Conservation (phyloP, 176 grass and related monocot species). For the Areca catechu region DNA sequence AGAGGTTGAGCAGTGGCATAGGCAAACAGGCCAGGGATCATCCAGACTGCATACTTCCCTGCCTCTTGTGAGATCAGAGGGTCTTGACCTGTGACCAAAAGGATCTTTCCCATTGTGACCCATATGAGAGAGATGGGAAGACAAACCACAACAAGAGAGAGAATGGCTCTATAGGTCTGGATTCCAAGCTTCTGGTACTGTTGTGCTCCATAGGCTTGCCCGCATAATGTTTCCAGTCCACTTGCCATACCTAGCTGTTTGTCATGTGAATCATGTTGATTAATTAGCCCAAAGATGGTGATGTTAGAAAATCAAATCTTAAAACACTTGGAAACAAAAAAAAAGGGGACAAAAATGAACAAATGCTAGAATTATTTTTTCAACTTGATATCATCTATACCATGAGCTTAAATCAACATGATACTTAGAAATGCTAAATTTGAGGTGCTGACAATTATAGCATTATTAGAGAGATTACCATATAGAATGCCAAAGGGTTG, state of each 20-base stretch:
- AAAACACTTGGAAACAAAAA: background rate
- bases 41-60: conserved; percentile 58
- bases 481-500: no score
- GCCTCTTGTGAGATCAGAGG: conserved; percentile 52
- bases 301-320: background rate
- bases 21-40: conserved; percentile 77
- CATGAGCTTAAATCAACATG: no score
- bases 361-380: no score
- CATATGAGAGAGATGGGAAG: conserved; percentile 69
- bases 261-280: conserved; percentile 6
- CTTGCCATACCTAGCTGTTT: conserved; percentile 84
- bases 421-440: no score
- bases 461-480: no score
- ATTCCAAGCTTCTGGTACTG: conserved; percentile 51
- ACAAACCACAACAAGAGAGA: conserved; percentile 47
- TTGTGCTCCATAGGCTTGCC: conserved; percentile 83
- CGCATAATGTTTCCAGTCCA: conserved; percentile 73
- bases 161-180: conserved; percentile 68
- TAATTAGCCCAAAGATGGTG: background rate
- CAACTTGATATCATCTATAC: no score
- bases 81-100: conserved; percentile 62
- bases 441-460: no score
- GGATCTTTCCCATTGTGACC: conserved; percentile 56
- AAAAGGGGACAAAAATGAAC: background rate
- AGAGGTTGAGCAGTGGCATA: conserved; percentile 53